Percentiles rank a stretch among this genome's conserved stretches.
These are phyloP conservation scores for Combretum micranthum DNA, from an alignment of 345 rosid genomes.

Conservation along the genomic window DNA sequence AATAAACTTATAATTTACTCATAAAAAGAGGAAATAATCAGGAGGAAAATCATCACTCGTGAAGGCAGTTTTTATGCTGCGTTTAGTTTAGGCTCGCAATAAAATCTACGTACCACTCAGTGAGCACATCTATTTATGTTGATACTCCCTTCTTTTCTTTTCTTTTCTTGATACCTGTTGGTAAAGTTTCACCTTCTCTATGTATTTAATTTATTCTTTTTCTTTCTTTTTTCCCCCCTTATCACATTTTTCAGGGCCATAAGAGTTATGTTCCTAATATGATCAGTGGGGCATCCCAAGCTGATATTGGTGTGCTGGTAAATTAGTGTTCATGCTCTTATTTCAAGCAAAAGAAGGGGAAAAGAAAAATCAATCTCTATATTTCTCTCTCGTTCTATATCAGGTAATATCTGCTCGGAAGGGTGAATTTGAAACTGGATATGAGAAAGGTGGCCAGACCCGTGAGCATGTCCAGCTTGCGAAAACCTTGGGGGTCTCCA, in stretches of 20 bases:
- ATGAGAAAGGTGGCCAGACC: constrained; percentile 98
- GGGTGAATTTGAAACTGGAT: constrained; percentile 99
- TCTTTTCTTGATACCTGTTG: not conserved
- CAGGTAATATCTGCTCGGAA: constrained; percentile 97
- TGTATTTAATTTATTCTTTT: no score
- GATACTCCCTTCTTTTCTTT: no score
- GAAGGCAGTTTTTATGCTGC: no score
- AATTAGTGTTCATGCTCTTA: constrained; percentile 11
- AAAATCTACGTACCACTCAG: no score
- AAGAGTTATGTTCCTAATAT: constrained; percentile 98
- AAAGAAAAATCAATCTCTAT: not conserved
- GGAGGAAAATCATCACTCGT: no score
- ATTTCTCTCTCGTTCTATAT: not conserved
- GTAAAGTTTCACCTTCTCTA: not conserved
- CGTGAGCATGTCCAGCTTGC: constrained; percentile 99
- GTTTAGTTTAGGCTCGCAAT: no score
- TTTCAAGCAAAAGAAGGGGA: no score
- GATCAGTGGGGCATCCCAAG: constrained; percentile 99
- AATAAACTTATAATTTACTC: no score
- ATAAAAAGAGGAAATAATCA: no score
- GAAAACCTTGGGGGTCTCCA: constrained; percentile 94
- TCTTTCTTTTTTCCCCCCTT: not conserved
- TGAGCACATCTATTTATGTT: no score
- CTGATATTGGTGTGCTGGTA: constrained; percentile 95
- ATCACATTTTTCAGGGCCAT: constrained; percentile 62